A percentile compares a stretch with the other conserved stretches of the same genome.
Conservation (phyloP, 495 filamentous ascomycete genomes). For the Daldinia concentrica region DNA sequence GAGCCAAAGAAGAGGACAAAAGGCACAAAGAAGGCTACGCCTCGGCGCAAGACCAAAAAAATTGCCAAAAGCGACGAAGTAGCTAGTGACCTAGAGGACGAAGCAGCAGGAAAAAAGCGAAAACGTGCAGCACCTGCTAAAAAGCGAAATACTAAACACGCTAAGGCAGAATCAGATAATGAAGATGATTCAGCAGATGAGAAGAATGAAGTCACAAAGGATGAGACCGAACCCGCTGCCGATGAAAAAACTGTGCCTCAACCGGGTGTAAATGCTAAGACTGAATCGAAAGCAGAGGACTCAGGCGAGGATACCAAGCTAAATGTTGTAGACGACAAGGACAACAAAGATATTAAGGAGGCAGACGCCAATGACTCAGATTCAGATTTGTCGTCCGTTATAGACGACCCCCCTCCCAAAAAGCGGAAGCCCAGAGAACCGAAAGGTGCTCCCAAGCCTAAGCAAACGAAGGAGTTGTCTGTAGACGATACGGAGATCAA, state of each 20-base stretch:
- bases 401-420: constrained; percentile 71
- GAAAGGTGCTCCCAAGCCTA: constrained; percentile 32
- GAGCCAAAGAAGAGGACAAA: constrained; percentile 49
- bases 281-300: constrained; percentile 33
- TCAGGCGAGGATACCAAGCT: constrained; percentile 35
- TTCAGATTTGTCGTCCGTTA: constrained; percentile 80
- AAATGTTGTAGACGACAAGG: constrained; percentile 30
- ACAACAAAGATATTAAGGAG: constrained; percentile 36
- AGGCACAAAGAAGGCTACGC: constrained; percentile 36
- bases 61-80: constrained; percentile 30
- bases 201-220: constrained; percentile 44
- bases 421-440: constrained; percentile 41
- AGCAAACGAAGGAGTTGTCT: constrained; percentile 58
- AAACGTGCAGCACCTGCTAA: constrained; percentile 31
- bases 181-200: constrained; percentile 49
- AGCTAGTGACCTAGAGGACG: constrained; percentile 30
- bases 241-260: constrained; percentile 30
- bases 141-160: constrained; percentile 43
- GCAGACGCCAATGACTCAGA: constrained; percentile 64
- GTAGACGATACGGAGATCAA: constrained; percentile 86
- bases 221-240: constrained; percentile 31
- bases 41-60: constrained; percentile 41
- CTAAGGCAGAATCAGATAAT: constrained; percentile 46
- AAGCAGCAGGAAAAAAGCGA: constrained; percentile 40
- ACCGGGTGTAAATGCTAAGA: constrained; percentile 40